A percentile compares a stretch with the other conserved stretches of the same genome.
Evolutionary conservation across 2,329 filamentous ascomycete species (phyloP).

Genomic region (Exserohilum turcica): DNA sequence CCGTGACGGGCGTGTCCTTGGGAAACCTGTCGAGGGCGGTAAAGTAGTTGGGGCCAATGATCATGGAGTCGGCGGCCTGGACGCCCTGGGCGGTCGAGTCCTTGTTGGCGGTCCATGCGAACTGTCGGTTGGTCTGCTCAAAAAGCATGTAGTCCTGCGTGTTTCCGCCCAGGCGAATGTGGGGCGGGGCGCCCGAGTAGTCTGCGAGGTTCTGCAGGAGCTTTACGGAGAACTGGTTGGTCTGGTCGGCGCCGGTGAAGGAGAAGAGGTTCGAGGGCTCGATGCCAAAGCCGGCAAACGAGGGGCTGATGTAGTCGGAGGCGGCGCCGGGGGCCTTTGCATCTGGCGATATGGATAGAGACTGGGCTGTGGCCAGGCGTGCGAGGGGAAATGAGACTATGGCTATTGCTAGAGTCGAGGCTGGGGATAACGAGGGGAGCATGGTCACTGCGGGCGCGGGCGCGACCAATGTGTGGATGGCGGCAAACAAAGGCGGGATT

Average conservation of each 20-base stretch:
- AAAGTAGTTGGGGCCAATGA: slow-evolving; percentile 57
- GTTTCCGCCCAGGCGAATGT: slow-evolving; percentile 58
- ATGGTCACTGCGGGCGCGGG: slow-evolving; percentile 16
- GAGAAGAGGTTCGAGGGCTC: slow-evolving; percentile 60
- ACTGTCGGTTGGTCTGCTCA: slow-evolving; percentile 44
- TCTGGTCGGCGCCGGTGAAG: slow-evolving; percentile 52
- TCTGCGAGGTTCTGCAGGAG: slow-evolving; percentile 56
- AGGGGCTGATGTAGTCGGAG: slow-evolving; percentile 48
- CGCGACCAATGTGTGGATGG: not conserved
- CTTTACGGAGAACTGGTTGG: slow-evolving; percentile 55
- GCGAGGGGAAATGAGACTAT: slow-evolving; percentile 20
- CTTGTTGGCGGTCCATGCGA: slow-evolving; percentile 48
- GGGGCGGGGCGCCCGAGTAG: slow-evolving; percentile 56
- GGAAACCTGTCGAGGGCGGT: slow-evolving; percentile 56
- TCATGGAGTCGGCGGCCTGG: slow-evolving; percentile 51
- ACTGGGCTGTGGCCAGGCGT: slow-evolving; percentile 34
- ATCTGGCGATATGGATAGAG: slow-evolving; percentile 40
- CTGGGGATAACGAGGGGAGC: slow-evolving; percentile 25
- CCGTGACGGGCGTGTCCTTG: slow-evolving; percentile 57
- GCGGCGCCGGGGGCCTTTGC: slow-evolving; percentile 36
- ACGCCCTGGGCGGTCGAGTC: slow-evolving; percentile 49
- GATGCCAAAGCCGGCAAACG: slow-evolving; percentile 58
- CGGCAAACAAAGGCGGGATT: slow-evolving; percentile 2
- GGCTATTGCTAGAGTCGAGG: slow-evolving; percentile 21
- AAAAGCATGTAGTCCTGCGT: slow-evolving; percentile 59